phyloP scores from a whole-genome alignment of 129 eudicot genomes.

The Logfia minima region DNA sequence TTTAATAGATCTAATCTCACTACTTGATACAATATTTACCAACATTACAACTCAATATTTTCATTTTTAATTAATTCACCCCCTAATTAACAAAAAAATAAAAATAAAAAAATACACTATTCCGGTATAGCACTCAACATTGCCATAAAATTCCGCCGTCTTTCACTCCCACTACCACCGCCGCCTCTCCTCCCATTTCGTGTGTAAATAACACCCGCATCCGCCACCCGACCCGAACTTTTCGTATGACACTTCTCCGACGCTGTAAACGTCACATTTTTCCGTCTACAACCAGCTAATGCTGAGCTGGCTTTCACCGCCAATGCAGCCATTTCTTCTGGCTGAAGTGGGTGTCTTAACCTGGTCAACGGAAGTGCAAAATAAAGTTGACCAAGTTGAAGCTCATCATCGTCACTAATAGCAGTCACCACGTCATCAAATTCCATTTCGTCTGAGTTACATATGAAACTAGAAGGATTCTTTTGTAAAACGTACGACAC shows the following conservation, averaged over 20 bases:
- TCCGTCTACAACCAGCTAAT: constrained; percentile 62
- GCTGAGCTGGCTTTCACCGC: constrained; percentile 95
- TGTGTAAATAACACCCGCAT: constrained; percentile 29
- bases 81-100: not conserved
- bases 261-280: constrained; percentile 29
- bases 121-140: constrained; percentile 78
- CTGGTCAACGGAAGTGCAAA: constrained; percentile 72
- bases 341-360: constrained; percentile 52
- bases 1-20: constrained; percentile 43
- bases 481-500: constrained; percentile 61
- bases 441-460: constrained; percentile 96
- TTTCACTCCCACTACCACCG: constrained; percentile 38
- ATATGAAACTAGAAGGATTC: constrained; percentile 64
- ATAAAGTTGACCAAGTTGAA: constrained; percentile 74
- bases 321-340: constrained; percentile 97
- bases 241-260: constrained; percentile 31
- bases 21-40: constrained; percentile 43
- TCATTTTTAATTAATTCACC: not conserved
- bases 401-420: constrained; percentile 56
- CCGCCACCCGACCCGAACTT: constrained; percentile 49
- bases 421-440: constrained; percentile 74
- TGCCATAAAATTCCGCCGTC: constrained; percentile 44
- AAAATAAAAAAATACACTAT: constrained; percentile 22
- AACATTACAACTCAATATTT: constrained; percentile 6
- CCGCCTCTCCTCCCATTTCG: constrained; percentile 31